Evolutionary conservation across 1,139 yeast genomes (phyloP).

Genomic region (Yamadazyma buinensis): DNA sequence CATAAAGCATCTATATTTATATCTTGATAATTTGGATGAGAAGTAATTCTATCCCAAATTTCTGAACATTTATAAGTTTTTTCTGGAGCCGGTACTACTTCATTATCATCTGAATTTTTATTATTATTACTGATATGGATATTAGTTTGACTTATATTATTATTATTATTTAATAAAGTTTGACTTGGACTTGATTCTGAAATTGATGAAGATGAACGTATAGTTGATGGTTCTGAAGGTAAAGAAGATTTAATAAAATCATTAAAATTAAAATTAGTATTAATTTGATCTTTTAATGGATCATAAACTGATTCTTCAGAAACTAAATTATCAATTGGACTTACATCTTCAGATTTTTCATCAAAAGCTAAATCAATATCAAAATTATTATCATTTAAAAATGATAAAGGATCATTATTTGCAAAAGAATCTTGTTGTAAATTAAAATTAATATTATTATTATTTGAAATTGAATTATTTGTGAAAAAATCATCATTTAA

Average conservation of each 20-base stretch:
- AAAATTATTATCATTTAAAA: conserved; percentile 45
- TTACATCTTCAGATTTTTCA: conserved; percentile 9
- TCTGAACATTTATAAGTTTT: conserved; percentile 65
- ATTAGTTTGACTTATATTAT: conserved; percentile 12
- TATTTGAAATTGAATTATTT: conserved; percentile 8
- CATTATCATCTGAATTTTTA: conserved; percentile 20
- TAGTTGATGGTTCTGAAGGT: conserved; percentile 13
- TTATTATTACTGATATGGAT: conserved; percentile 4
- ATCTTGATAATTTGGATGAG: conserved; percentile 91
- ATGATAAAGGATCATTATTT: conserved; percentile 38
- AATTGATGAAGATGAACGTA: background rate
- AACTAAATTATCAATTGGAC: conserved; percentile 36
- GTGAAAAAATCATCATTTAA: conserved; percentile 30
- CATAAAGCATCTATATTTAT: conserved; percentile 93
- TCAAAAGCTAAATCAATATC: conserved; percentile 50
- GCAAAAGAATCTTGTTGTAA: conserved; percentile 11
- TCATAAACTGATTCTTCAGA: conserved; percentile 72
- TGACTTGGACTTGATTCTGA: background rate
- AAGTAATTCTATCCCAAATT: conserved; percentile 92
- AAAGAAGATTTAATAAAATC: conserved; percentile 31
- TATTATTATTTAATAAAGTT: background rate
- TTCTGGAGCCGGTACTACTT: conserved; percentile 36
- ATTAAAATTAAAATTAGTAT: conserved; percentile 29
- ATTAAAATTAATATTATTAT: conserved; percentile 17
- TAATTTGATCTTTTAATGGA: conserved; percentile 36